A percentile compares a stretch with the other conserved stretches of the same genome.
phyloP scores from a whole-genome alignment of 169 alveolate species.

The Eimeria nieschulzi region DNA sequence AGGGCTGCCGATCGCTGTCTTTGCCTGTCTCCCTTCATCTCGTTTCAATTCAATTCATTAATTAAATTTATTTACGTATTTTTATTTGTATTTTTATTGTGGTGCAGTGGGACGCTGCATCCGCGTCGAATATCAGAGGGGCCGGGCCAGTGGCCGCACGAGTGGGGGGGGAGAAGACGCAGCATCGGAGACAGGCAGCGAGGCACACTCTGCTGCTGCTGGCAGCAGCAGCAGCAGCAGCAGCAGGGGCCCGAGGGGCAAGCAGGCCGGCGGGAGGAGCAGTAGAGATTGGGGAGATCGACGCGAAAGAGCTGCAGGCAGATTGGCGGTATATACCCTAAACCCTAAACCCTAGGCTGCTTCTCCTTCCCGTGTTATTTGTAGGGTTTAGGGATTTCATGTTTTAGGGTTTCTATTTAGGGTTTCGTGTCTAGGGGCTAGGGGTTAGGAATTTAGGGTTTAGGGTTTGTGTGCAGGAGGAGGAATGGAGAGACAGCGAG shows the following conservation, averaged over 20 bases:
- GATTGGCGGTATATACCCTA: slow-evolving; percentile 6
- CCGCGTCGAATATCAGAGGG: slow-evolving; percentile 73
- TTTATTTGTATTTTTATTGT: neutral
- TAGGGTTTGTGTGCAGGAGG: slow-evolving; percentile 45
- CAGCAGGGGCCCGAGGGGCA: slow-evolving; percentile 48
- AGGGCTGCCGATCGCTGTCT: no score
- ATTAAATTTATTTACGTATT: neutral
- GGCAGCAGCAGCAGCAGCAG: slow-evolving; percentile 48
- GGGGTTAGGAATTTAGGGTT: no score
- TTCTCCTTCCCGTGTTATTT: neutral
- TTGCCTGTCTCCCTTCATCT: no score
- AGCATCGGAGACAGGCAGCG: slow-evolving; percentile 59
- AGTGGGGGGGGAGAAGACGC: slow-evolving; percentile 46
- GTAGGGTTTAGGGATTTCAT: neutral
- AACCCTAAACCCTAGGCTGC: neutral
- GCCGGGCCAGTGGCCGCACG: slow-evolving; percentile 55
- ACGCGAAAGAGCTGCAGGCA: slow-evolving; percentile 9
- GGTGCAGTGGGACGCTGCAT: slow-evolving; percentile 71
- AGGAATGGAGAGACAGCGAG: slow-evolving; percentile 60
- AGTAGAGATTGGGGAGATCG: slow-evolving; percentile 54
- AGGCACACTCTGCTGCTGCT: slow-evolving; percentile 20
- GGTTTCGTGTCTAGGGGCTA: no score
- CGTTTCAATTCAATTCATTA: neutral
- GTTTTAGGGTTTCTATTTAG: neutral
- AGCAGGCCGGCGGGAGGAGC: slow-evolving; percentile 35